Evolutionary conservation across 345 rosid genomes (phyloP).

Genomic region (Punica granatum): DNA sequence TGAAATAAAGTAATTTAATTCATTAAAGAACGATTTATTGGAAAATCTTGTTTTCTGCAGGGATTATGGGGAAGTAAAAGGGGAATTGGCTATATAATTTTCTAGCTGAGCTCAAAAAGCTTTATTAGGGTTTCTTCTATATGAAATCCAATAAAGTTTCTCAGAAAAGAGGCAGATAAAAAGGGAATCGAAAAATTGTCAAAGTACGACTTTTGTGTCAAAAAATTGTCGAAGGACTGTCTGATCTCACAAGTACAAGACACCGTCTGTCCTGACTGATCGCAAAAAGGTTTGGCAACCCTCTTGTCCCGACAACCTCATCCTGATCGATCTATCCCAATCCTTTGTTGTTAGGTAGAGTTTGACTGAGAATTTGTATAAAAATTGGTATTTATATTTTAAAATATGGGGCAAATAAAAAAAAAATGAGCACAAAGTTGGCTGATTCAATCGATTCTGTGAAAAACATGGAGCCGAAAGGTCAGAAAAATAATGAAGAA

Average conservation of each 20-base stretch:
- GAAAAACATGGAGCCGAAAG: not conserved
- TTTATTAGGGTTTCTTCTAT: not conserved
- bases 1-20: not conserved
- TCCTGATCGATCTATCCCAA: not conserved
- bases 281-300: slow-evolving; percentile 2
- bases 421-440: not conserved
- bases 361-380: slow-evolving; percentile 4
- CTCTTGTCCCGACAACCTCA: not conserved
- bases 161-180: not conserved
- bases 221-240: not conserved
- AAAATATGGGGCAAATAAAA: not conserved
- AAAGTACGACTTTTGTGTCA: not conserved
- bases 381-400: not conserved
- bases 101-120: not conserved
- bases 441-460: not conserved
- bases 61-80: not conserved
- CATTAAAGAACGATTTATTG: not conserved
- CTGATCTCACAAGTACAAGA: not conserved
- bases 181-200: not conserved
- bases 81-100: not conserved
- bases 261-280: not conserved
- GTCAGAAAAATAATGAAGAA: not conserved
- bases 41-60: not conserved
- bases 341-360: not conserved
- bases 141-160: not conserved